Percentiles rank a stretch among this genome's conserved stretches.
Conservation (phyloP, 352 stramenopile genomes). For the Globisporangium acanthophoron region DNA sequence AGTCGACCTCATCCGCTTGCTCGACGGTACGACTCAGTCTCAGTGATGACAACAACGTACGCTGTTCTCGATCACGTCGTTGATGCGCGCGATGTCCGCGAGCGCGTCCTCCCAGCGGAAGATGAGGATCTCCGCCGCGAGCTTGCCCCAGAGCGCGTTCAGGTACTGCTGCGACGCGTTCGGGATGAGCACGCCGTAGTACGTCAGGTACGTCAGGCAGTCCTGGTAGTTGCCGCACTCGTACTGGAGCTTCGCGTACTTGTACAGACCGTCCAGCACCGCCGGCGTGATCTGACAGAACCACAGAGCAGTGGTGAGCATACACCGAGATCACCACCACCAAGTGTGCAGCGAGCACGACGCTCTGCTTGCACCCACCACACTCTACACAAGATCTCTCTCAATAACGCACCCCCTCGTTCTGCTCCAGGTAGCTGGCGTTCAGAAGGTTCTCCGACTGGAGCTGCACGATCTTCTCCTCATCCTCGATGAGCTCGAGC, state of each 20-base stretch:
- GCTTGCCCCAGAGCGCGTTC: slow-evolving; percentile 94
- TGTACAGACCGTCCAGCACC: slow-evolving; percentile 90
- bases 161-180: slow-evolving; percentile 84
- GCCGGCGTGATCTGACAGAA: slow-evolving; percentile 71
- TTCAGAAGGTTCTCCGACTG: slow-evolving; percentile 82
- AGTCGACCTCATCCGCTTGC: background rate
- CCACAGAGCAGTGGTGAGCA: background rate
- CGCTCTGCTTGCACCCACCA: background rate
- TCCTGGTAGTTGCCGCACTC: slow-evolving; percentile 96
- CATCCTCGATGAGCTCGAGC: slow-evolving; percentile 77
- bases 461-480: slow-evolving; percentile 84
- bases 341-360: background rate
- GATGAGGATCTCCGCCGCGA: slow-evolving; percentile 95
- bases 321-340: background rate
- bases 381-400: too few species aligned
- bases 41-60: slow-evolving; percentile 32
- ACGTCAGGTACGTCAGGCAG: slow-evolving; percentile 86
- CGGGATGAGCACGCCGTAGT: slow-evolving; percentile 85
- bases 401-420: slow-evolving; percentile 57
- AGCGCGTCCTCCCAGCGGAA: slow-evolving; percentile 95
- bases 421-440: slow-evolving; percentile 71
- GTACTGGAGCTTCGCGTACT: slow-evolving; percentile 96
- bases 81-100: slow-evolving; percentile 91
- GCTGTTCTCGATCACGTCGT: slow-evolving; percentile 92
- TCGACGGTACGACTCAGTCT: background rate